Base-by-base conservation (phyloP, 257 asterid species). In the Nicotiana knightiana region DNA sequence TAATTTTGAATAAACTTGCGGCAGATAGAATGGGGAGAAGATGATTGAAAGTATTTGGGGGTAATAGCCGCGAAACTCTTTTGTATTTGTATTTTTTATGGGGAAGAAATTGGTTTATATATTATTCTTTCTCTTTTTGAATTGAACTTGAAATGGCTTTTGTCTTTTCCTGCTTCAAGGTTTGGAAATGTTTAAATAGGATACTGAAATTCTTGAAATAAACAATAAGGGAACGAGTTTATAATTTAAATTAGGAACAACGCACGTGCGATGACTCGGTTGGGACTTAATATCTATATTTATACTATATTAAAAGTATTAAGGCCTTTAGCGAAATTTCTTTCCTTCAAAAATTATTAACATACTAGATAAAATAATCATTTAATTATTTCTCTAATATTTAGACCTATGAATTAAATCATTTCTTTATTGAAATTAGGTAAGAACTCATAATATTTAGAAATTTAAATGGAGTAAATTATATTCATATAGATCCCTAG, bases 61-160 rank as follows among this genome's bases (percentile, higher is more conserved):
- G 82, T 64, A 61, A 73, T 85, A 87, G 82, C 90, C 86, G 90
- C 90, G 90, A 87, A 87, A 87, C 83, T 85, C 79, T 61, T 59
- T 24, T 68, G 39, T 81, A 21, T 63, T 81, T 70, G 43, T 67
- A 17, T 39, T 53, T 37, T 67, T 13, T 28, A 28, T 62, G n/a
- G 51, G 43, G 46, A 21, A 80, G 24, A 24, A 24, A 26, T 73
- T 75, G 15, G 28, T 48, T 48, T 68, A 37, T 70, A 39, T 46
- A 17, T 24, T 37, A 11, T 43, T 21, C 59, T 71, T 24, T 70
- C 53, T 37, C n/a, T 48, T 73, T 73, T 15, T 6, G 43, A 73
- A 51, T 73, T 73, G 26, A 73, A 24, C 51, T 73, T 73, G 24
- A 51, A 51, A 75, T 75, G 9, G 5, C n/a, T 28, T 79, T 61